Base-by-base conservation (phyloP, 2,329 filamentous ascomycete species). In the Colletotrichum australisinense region DNA sequence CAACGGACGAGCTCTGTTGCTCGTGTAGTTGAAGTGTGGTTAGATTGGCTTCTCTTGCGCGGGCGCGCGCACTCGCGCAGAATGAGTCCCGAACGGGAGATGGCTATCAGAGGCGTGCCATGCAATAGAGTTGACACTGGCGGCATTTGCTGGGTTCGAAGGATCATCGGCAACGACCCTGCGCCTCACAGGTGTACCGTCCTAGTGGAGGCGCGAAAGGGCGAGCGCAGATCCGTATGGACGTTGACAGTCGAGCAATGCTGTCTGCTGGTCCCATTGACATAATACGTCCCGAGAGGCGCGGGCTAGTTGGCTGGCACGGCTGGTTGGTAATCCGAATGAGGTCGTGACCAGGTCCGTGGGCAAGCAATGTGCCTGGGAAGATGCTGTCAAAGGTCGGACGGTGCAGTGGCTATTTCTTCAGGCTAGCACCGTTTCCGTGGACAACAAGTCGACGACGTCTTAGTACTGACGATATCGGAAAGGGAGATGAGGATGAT, bases 91-190 rank as follows among this genome's bases (percentile, higher is more conserved):
- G 30, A 68, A 55, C 32, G 42, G 62, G 59, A 53, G 30, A 64
- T 28, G 32, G 26, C n/a, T 53, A 9, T 12, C 58, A 66, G 9
- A 32, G 42, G 28, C 16, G 14, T 42, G 16, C 38, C 38, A 42
- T 6, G 38, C 42, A 56, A 52, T 24, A 52, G 52, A n/a, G 19
- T 67, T 35, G 16, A 62, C 30, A 53, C n/a, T 26, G 55, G 42
- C 14, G 30, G 38, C 42, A 52, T 52, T 24, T 60, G 42, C 28
- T 38, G 28, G 19, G 64, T 42, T 42, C 16, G 32, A 53, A 26
- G 30, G 65, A 62, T 62, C 65, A n/a, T n/a, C 65, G 42, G 38
- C 56, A 22, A 67, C 55, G 38, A 53, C 35, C 63, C 63, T 46
- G 30, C 32, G 64, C 46, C 62, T n/a, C 42, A 49, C 19, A 49